These are phyloP conservation scores for Friedmanniomyces endolithicus DNA, from an alignment of 495 filamentous ascomycete genomes.

Conservation along the genomic window DNA sequence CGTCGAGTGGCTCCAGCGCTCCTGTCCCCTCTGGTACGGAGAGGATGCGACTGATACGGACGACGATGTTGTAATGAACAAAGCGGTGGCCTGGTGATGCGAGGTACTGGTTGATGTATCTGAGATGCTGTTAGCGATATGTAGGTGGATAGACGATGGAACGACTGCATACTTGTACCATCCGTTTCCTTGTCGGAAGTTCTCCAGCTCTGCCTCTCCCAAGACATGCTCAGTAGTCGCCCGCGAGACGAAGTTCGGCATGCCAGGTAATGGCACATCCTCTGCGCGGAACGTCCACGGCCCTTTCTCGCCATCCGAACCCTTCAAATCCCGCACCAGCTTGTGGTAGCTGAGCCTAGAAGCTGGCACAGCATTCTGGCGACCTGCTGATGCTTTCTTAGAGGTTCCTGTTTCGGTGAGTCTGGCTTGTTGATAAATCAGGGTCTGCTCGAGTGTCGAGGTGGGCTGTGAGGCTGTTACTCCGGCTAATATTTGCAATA, in stretches of 20 bases:
- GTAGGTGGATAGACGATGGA: not conserved
- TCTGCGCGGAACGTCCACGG: slow-evolving; percentile 10
- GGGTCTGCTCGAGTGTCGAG: slow-evolving; percentile 45
- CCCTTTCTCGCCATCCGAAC: not conserved
- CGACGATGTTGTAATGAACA: slow-evolving; percentile 35
- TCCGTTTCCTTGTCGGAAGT: not conserved
- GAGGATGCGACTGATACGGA: slow-evolving; percentile 28
- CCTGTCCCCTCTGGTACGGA: slow-evolving; percentile 8
- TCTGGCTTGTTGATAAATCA: slow-evolving; percentile 50
- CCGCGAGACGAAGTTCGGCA: slow-evolving; percentile 17
- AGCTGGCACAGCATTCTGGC: not conserved
- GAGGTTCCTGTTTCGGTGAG: slow-evolving; percentile 25
- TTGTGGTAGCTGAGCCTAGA: slow-evolving; percentile 1
- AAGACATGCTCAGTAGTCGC: not conserved
- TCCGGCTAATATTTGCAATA: slow-evolving; percentile 55
- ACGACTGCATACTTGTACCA: slow-evolving; percentile 12
- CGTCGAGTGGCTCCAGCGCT: slow-evolving; percentile 6
- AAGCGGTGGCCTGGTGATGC: slow-evolving; percentile 27
- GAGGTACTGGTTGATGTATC: slow-evolving; percentile 9
- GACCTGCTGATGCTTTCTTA: slow-evolving; percentile 25
- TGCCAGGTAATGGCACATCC: slow-evolving; percentile 35
- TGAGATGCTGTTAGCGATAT: not conserved
- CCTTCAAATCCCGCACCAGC: slow-evolving; percentile 2
- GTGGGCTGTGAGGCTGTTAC: slow-evolving; percentile 55
- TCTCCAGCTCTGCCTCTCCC: slow-evolving; percentile 1